These are phyloP conservation scores for Neofusicoccum umdonicola DNA, from an alignment of 2,329 filamentous ascomycete species.

Conservation along the genomic window DNA sequence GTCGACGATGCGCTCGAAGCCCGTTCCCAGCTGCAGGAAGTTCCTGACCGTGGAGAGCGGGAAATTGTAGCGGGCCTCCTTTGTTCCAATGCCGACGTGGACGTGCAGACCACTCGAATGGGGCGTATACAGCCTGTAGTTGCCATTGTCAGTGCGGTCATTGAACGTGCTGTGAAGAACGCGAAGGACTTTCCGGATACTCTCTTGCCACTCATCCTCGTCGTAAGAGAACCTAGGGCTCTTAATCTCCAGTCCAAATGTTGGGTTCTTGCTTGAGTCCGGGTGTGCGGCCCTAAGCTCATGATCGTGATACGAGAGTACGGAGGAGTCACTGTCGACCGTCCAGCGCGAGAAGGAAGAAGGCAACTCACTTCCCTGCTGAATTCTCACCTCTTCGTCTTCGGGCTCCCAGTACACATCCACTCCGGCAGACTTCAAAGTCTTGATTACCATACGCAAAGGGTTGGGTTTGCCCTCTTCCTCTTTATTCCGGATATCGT, in stretches of 20 bases:
- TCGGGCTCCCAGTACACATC: background rate
- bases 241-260: background rate
- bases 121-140: background rate
- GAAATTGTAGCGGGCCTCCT: conserved; percentile 20
- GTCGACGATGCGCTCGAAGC: conserved; percentile 29
- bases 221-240: background rate
- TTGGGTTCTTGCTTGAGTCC: background rate
- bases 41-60: conserved; percentile 27
- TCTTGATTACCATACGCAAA: background rate
- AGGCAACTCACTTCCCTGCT: background rate
- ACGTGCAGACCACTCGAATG: conserved; percentile 26
- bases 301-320: background rate
- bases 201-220: background rate
- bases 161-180: background rate
- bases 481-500: background rate
- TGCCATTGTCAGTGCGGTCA: background rate
- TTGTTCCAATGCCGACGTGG: conserved; percentile 29
- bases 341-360: background rate
- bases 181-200: background rate
- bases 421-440: background rate
- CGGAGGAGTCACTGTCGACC: background rate
- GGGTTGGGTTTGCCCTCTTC: background rate
- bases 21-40: conserved; percentile 25
- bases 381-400: background rate
- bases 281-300: background rate